Conservation (phyloP, 495 filamentous ascomycete genomes). For the Mycothermus thermophilus region DNA sequence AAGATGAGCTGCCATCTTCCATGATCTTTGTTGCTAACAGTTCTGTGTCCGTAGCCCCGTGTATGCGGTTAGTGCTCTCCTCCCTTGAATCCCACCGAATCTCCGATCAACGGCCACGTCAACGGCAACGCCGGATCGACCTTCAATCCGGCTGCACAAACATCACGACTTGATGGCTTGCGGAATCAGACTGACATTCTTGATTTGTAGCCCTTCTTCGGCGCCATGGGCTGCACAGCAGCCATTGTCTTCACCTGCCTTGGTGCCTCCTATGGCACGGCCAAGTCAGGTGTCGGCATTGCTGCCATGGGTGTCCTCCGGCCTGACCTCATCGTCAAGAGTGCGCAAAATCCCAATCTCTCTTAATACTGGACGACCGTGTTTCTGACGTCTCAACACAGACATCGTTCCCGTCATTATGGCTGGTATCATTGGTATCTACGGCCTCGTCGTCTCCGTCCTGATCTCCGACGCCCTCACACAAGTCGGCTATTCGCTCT, state of each 20-base stretch:
- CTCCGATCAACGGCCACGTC: no score
- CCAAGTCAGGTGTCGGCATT: slow-evolving; percentile 98
- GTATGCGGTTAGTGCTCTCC: slow-evolving; percentile 77
- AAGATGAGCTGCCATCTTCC: no score
- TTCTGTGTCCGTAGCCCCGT: slow-evolving; percentile 62
- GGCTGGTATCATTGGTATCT: slow-evolving; percentile 99
- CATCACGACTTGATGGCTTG: no score
- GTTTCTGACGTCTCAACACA: slow-evolving; percentile 21
- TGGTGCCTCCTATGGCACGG: slow-evolving; percentile 94
- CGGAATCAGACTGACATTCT: no score
- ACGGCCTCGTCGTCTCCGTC: slow-evolving; percentile 97
- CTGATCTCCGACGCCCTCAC: slow-evolving; percentile 83
- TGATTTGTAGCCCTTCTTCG: slow-evolving; percentile 92
- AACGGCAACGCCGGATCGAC: no score
- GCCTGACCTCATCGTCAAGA: slow-evolving; percentile 98
- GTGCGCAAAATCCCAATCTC: slow-evolving; percentile 38
- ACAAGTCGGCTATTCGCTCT: slow-evolving; percentile 66
- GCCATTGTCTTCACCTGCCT: slow-evolving; percentile 99
- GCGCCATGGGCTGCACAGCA: slow-evolving; percentile 96
- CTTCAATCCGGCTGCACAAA: no score
- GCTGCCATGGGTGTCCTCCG: slow-evolving; percentile 94
- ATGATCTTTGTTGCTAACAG: no score
- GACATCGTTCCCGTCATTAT: slow-evolving; percentile 99
- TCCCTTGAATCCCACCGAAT: neutral
- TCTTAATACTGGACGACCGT: neutral